Base-by-base conservation (phyloP, 73 alveolate species). In the Symbiodinium natans region DNA sequence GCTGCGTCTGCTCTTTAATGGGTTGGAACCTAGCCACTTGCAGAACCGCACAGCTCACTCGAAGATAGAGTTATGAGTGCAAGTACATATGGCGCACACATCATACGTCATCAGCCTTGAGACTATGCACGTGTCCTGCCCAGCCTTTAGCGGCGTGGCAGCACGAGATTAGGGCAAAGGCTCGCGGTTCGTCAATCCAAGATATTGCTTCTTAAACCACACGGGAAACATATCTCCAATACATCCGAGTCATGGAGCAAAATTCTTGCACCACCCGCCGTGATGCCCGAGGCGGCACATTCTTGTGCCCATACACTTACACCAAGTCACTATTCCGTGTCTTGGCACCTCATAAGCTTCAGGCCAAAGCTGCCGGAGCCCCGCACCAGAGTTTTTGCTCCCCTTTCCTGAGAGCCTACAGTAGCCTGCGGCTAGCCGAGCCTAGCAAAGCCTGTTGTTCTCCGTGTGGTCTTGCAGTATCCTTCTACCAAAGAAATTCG, bases 261-360 rank as follows among this genome's bases (percentile, higher is more conserved):
- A 63, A 63, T 27, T 63, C 77, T 2, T 7, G 77, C 77, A 63
- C 31, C 77, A 63, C 77, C 77, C 31, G 34, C 77, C 34, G 77
- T 63, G 77, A 63, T 63, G 77, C 77, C 77, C 31, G 36, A 63
- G 29, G 25, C 29, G 36, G 31, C 31, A 52, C 21, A 23, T 23
- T 48, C 19, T 21, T 17, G 68, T 27, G 77, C 77, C 77, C 25
- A 63, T 27, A 63, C 77, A 63, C 17, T 63, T 31, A 63, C 77
- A 34, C 77, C 77, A 63, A 63, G 77, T 63, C 77, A 63, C 77
- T 63, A 34, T 63, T 63, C 34, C 39, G 77, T 63, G 77, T 63
- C 77, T 19, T 63, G 77, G 77, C 59, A 13, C 59, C 59, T 46
- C 6, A 46, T 46, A 46, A 46, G 59, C 77, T 63, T 63, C 77